phyloP scores from a whole-genome alignment of 2,329 filamentous ascomycete species.

The Fusarium sp. region DNA sequence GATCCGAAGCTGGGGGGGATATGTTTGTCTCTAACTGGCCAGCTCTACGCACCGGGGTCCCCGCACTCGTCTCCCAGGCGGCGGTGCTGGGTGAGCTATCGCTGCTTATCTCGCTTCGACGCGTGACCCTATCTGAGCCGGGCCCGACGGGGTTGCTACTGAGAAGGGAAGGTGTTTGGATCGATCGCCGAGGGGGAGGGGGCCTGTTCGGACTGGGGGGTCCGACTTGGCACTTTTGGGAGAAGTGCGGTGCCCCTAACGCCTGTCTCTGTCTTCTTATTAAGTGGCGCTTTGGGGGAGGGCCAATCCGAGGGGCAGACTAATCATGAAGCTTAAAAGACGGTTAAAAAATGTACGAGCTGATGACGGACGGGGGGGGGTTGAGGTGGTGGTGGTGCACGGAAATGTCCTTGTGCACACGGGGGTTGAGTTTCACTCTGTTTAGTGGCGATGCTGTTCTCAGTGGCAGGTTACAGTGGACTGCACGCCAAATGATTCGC shows the following conservation, averaged over 20 bases:
- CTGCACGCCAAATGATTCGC: constrained; percentile 23
- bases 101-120: constrained; percentile 40
- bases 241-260: too few relatives aligned
- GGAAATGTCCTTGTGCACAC: neutral
- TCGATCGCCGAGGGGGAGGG: constrained; percentile 25
- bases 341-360: constrained; percentile 21
- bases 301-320: constrained; percentile 12
- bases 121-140: constrained; percentile 31
- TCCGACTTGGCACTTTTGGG: constrained; percentile 31
- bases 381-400: neutral
- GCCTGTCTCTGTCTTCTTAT: neutral
- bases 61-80: constrained; percentile 29
- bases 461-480: neutral
- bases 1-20: neutral
- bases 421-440: neutral
- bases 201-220: neutral
- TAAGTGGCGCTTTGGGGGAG: constrained; percentile 14
- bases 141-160: constrained; percentile 36
- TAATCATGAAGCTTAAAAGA: constrained; percentile 34
- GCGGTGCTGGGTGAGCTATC: constrained; percentile 10
- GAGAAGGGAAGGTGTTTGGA: constrained; percentile 44
- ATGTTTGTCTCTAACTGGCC: neutral
- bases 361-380: neutral
- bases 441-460: neutral
- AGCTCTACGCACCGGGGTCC: constrained; percentile 12